A percentile compares a stretch with the other conserved stretches of the same genome.
phyloP scores from a whole-genome alignment of 306 rosid genomes.

The Myrica gale region DNA sequence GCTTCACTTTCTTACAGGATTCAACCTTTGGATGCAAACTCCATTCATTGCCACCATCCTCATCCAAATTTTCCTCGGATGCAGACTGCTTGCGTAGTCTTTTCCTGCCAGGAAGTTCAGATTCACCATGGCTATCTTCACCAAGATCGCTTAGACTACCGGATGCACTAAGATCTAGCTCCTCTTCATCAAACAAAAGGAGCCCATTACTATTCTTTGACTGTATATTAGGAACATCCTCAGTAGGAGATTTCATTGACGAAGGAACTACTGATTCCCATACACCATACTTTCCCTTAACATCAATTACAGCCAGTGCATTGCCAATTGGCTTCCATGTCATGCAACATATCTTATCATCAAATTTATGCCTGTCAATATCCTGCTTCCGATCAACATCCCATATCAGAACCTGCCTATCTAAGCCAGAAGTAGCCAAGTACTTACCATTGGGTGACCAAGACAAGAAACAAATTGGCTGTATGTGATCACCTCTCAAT shows the following conservation, averaged over 20 bases:
- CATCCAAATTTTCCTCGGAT: conserved; percentile 46
- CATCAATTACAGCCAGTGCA: conserved; percentile 77
- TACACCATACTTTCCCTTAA: conserved; percentile 81
- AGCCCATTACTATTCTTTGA: conserved; percentile 66
- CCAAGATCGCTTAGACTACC: conserved; percentile 78
- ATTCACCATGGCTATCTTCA: conserved; percentile 59
- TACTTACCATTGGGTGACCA: conserved; percentile 98
- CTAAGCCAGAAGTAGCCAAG: conserved; percentile 84
- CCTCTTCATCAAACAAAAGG: conserved; percentile 77
- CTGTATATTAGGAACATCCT: conserved; percentile 62
- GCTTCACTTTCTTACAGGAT: conserved; percentile 52
- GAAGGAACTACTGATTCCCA: conserved; percentile 93
- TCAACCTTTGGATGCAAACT: conserved; percentile 50
- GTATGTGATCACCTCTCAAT: conserved; percentile 75
- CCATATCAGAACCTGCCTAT: conserved; percentile 90
- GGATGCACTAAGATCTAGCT: conserved; percentile 52
- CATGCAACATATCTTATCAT: conserved; percentile 75
- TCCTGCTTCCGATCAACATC: conserved; percentile 79
- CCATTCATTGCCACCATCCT: conserved; percentile 47
- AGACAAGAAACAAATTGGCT: conserved; percentile 76
- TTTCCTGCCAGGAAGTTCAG: conserved; percentile 68
- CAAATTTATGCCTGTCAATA: conserved; percentile 87
- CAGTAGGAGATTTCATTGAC: conserved; percentile 89
- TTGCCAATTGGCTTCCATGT: conserved; percentile 88
- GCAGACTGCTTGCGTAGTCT: conserved; percentile 56